A percentile compares a stretch with the other conserved stretches of the same genome.
Conservation (phyloP, 2,329 filamentous ascomycete species). For the Graphiopsis chlorocephala region DNA sequence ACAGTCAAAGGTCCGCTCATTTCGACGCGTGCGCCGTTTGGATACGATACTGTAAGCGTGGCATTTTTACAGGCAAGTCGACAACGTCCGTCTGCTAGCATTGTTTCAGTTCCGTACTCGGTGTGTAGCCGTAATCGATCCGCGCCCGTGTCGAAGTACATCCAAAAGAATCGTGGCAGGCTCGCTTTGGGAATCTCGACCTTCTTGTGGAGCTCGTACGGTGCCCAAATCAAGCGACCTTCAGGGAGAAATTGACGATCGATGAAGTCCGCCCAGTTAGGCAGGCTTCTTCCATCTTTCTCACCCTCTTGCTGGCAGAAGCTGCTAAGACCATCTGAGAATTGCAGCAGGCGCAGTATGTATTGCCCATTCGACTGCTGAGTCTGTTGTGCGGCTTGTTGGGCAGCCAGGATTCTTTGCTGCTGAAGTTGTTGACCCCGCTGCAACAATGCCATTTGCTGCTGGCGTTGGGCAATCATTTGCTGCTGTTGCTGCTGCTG, state of each 20-base stretch:
- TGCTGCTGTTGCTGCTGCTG: conserved; percentile 29
- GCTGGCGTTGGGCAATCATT: conserved; percentile 22
- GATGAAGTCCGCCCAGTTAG: conserved; percentile 79
- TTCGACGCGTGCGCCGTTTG: conserved; percentile 63
- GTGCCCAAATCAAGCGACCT: conserved; percentile 65
- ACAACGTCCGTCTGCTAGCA: conserved; percentile 62
- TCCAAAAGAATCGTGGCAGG: conserved; percentile 83
- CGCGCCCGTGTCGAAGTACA: conserved; percentile 83
- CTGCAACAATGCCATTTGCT: conserved; percentile 29
- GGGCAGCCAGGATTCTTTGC: conserved; percentile 33
- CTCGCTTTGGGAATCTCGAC: conserved; percentile 75
- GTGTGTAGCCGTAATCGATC: conserved; percentile 82
- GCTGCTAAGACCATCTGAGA: conserved; percentile 55
- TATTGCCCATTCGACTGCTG: conserved; percentile 39
- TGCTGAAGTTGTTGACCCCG: conserved; percentile 32
- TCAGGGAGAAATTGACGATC: conserved; percentile 73
- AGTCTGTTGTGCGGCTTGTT: conserved; percentile 22
- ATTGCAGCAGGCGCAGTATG: conserved; percentile 54
- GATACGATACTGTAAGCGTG: conserved; percentile 86
- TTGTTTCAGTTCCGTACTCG: conserved; percentile 62
- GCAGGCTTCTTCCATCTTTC: conserved; percentile 57
- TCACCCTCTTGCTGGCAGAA: conserved; percentile 58
- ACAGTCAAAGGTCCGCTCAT: conserved; percentile 68
- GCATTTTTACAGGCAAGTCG: conserved; percentile 74
- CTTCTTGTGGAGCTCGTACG: conserved; percentile 44